Evolutionary conservation across 768 basidiomycete genomes (phyloP).

Genomic region (Tephrocybe sp.): DNA sequence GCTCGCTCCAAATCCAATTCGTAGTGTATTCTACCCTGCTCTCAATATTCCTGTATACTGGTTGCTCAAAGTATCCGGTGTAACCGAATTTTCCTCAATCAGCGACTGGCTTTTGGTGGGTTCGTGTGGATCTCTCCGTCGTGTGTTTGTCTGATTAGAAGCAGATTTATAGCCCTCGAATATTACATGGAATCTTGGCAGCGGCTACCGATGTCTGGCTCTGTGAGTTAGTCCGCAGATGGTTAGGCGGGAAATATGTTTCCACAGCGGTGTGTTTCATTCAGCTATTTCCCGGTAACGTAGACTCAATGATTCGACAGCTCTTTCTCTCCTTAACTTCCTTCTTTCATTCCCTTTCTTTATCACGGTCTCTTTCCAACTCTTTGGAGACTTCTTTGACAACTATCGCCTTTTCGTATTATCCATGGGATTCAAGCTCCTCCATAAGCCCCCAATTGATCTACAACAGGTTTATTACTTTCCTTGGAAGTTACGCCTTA

Average conservation of each 20-base stretch:
- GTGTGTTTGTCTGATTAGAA: slow-evolving; percentile 2
- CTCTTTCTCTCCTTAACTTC: slow-evolving; percentile 78
- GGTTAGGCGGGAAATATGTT: slow-evolving; percentile 57
- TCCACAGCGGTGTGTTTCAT: slow-evolving; percentile 57
- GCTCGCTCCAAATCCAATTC: slow-evolving; percentile 64
- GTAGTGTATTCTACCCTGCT: slow-evolving; percentile 79
- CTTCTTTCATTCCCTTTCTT: slow-evolving; percentile 80
- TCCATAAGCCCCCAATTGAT: slow-evolving; percentile 33
- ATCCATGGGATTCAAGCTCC: slow-evolving; percentile 62
- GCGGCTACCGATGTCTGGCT: slow-evolving; percentile 79
- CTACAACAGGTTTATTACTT: slow-evolving; percentile 33
- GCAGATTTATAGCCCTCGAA: slow-evolving; percentile 71
- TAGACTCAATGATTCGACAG: slow-evolving; percentile 34
- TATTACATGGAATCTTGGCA: slow-evolving; percentile 75
- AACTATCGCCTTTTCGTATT: slow-evolving; percentile 70
- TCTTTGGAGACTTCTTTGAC: slow-evolving; percentile 89
- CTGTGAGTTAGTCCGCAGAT: slow-evolving; percentile 52
- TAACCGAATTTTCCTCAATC: slow-evolving; percentile 40
- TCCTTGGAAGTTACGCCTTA: background rate
- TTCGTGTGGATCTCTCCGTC: slow-evolving; percentile 14
- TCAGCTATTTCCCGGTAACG: background rate
- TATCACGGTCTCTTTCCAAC: slow-evolving; percentile 90
- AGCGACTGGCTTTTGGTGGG: slow-evolving; percentile 63
- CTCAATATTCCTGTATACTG: slow-evolving; percentile 80
- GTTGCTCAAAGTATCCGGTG: slow-evolving; percentile 50